Conservation (phyloP, 2,329 filamentous ascomycete species). For the Penicillium frequentans region DNA sequence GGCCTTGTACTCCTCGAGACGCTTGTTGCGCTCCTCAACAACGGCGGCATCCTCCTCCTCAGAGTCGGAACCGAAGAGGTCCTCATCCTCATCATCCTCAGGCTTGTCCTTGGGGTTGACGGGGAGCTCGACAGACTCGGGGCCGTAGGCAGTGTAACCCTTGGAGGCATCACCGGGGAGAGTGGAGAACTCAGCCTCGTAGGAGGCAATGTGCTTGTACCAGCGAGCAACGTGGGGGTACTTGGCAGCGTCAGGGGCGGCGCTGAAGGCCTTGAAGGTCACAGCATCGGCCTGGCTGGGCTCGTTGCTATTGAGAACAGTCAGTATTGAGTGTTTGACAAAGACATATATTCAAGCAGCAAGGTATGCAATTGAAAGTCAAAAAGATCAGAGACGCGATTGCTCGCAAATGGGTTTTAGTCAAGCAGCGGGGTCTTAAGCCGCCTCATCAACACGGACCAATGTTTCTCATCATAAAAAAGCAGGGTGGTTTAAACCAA, state of each 20-base stretch:
- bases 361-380: background rate
- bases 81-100: constrained; percentile 77
- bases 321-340: constrained; percentile 13
- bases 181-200: constrained; percentile 86
- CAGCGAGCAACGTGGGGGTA: constrained; percentile 93
- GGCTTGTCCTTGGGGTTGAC: constrained; percentile 85
- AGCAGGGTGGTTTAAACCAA: constrained; percentile 15
- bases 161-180: constrained; percentile 90
- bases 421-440: constrained; percentile 87
- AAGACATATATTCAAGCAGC: background rate
- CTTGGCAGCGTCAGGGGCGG: constrained; percentile 75
- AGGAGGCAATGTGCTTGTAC: constrained; percentile 98
- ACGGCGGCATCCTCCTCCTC: constrained; percentile 94
- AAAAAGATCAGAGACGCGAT: constrained; percentile 70
- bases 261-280: constrained; percentile 84
- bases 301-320: constrained; percentile 49
- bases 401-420: constrained; percentile 69
- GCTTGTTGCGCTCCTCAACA: constrained; percentile 78
- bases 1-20: constrained; percentile 88
- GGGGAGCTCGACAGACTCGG: constrained; percentile 73
- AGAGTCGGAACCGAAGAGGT: constrained; percentile 89
- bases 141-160: constrained; percentile 86
- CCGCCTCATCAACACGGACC: constrained; percentile 95
- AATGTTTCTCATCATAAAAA: constrained; percentile 77
- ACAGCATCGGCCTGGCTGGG: constrained; percentile 95